Evolutionary conservation across 306 rosid genomes (phyloP), one percentile per base, ranked within the genome.

Genomic region (Trifolium subterraneum): DNA sequence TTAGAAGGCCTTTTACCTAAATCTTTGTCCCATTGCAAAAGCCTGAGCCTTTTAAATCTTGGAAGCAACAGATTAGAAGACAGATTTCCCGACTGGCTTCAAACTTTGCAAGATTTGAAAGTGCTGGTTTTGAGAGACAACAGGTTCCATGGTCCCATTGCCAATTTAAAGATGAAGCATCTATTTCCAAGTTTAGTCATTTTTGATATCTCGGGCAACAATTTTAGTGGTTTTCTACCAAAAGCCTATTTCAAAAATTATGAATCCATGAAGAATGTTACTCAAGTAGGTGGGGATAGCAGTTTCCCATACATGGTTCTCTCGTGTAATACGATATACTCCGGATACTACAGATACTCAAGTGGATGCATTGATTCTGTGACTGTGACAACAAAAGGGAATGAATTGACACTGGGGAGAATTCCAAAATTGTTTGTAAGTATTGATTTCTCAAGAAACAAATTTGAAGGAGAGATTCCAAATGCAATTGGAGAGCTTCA

Each of bases 31-130:
- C 14, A 61, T 0, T 82, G 88, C 29, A 10, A 0, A 0, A 0
- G 1, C 0, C 19, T 87, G 10, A 25, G 45, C 42, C 10, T 84
- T 67, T 35, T 87, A 4, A 72, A 84, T 64, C 13, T 87, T n/a
- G 88, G 88, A 13, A 39, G 66, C 19, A 87, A 84, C 63, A 18
- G 38, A 5, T 27, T 84, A 3, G 8, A 33, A 4, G 86, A 78
- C 10, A 44, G 39, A 11, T 86, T 81, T 73, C 88, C 83, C 6
- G 1, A 38, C 38, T 81, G 86, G 88, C 71, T 87, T 70, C 78
- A 52, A 3, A 35, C 65, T 7, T 73, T 80, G 1, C 66, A 73
- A 7, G 0, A 38, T 10, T 74, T 87, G 16, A 45, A 16, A n/a
- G 69, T 79, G 54, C 73, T 87, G 38, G 45, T 79, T 60, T 67